A percentile compares a stretch with the other conserved stretches of the same genome.
Conservation (phyloP, 2,329 filamentous ascomycete species). For the Fusarium duplospermum region DNA sequence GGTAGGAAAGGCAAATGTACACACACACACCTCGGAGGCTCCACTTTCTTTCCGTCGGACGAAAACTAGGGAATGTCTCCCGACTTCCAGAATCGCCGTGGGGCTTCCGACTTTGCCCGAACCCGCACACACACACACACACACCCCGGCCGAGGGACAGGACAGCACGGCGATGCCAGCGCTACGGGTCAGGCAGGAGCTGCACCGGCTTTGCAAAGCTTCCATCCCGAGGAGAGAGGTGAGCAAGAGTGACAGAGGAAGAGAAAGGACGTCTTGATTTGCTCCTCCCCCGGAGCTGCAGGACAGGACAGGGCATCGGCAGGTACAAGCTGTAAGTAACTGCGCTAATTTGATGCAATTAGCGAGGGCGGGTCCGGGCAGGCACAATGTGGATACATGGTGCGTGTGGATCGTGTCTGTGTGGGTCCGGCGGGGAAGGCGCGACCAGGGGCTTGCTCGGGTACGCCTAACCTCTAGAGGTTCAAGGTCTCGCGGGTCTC, state of each 20-base stretch:
- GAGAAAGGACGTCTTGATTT: not conserved
- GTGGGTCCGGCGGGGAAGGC: slow-evolving; percentile 29
- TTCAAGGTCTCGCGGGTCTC: slow-evolving; percentile 44
- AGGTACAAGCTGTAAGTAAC: not conserved
- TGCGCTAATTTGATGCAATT: slow-evolving; percentile 28
- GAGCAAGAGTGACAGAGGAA: not conserved
- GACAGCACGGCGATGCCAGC: slow-evolving; percentile 22
- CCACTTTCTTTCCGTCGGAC: slow-evolving; percentile 36
- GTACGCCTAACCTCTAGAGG: slow-evolving; percentile 47
- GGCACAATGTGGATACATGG: not conserved
- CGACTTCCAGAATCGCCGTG: slow-evolving; percentile 38
- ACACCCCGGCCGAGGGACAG: slow-evolving; percentile 8
- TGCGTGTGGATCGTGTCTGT: not conserved
- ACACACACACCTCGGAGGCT: slow-evolving; percentile 13
- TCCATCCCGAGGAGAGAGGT: slow-evolving; percentile 18
- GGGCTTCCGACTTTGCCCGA: slow-evolving; percentile 42
- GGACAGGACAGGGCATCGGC: slow-evolving; percentile 15
- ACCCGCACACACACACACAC: not conserved
- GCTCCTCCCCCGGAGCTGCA: slow-evolving; percentile 23
- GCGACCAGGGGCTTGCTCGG: slow-evolving; percentile 37
- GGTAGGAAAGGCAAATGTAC: not conserved
- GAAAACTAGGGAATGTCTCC: slow-evolving; percentile 39
- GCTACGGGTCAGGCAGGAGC: slow-evolving; percentile 35
- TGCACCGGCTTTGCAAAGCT: slow-evolving; percentile 10
- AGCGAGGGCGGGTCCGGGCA: slow-evolving; percentile 10